A percentile compares a stretch with the other conserved stretches of the same genome.
phyloP scores from a whole-genome alignment of 75 land plant genomes.

The Isoetes taiwanensis region DNA sequence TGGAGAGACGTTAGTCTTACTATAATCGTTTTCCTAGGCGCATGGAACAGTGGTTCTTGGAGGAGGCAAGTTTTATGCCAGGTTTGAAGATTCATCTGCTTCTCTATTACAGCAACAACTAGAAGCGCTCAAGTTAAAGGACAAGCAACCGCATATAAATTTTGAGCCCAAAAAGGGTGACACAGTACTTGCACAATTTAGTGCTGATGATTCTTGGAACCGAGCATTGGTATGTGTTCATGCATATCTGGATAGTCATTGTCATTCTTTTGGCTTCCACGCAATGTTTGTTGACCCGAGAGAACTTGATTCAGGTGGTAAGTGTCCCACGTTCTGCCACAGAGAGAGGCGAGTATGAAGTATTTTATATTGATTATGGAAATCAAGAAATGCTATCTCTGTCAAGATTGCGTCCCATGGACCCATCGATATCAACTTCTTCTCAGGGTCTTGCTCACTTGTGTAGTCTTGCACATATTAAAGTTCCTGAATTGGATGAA shows the following conservation, averaged over 20 bases:
- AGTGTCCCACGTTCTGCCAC: conserved; percentile 65
- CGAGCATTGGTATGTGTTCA: conserved; percentile 61
- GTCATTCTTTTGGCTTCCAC: background rate
- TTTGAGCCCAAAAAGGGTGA: conserved; percentile 90
- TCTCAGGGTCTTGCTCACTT: conserved; percentile 75
- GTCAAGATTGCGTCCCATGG: conserved; percentile 63
- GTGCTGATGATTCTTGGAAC: conserved; percentile 83
- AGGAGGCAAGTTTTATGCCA: conserved; percentile 89
- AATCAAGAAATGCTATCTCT: conserved; percentile 74
- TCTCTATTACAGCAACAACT: conserved; percentile 65
- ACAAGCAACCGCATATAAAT: conserved; percentile 49
- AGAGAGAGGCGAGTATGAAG: conserved; percentile 58
- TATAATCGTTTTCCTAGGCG: conserved; percentile 24
- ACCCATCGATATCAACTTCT: conserved; percentile 42
- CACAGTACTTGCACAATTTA: conserved; percentile 75
- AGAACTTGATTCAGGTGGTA: conserved; percentile 39
- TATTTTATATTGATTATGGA: conserved; percentile 94
- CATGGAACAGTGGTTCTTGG: conserved; percentile 77
- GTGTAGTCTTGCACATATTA: conserved; percentile 74
- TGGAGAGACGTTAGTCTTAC: background rate
- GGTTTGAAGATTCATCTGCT: conserved; percentile 55
- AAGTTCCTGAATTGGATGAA: conserved; percentile 66
- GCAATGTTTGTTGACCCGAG: background rate
- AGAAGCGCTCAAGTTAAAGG: conserved; percentile 49
- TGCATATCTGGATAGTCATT: background rate